Evolutionary conservation across 78 protist genomes (phyloP), one percentile per base, ranked within the genome.

Genomic region (Dictyostelium brefeldianum): DNA sequence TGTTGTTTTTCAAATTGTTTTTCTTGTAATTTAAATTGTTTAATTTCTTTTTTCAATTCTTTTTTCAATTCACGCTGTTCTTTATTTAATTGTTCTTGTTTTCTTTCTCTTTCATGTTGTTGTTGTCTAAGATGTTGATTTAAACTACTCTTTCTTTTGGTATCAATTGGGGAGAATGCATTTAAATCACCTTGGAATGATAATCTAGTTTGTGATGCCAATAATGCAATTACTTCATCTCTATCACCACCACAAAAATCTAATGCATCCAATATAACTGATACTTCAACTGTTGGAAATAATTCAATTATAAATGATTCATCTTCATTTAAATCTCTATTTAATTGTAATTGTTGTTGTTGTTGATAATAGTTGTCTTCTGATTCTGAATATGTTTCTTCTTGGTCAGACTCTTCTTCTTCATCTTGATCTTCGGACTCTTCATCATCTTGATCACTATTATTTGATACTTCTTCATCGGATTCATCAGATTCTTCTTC

Each of bases 231-330:
- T 9, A 77, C 93, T 18, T 84, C 92, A 31, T 87, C 93, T 8
- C 80, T 29, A 64, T 87, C 84, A 31, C 79, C 79, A 25, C 75
- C 70, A 87, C 93, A 87, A 51, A 87, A 87, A 29, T 74, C 93
- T 10, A 87, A 43, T 18, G 85, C 83, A 50, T 87, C 93, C 2
- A 87, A 47, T 3, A 87, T 77, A 10, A 87, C 93, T 8, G 31
- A 22, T 10, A 87, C 93, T 31, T 87, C 93, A 14, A 87, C 57
- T 47, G 57, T 50, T 25, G 83, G 57, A 18, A 77, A 87, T 50
- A 57, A 27, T 47, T 64, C 57, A 51, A 87, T 77, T 15, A 87
- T 67, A 25, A 51, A 74, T 8, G 65, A 43, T 20, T 74, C 93
- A 51, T 77, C 84, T 5, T 74, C 93, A 9, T 29, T 51, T 75